Evolutionary conservation across 495 filamentous ascomycete genomes (phyloP).

Genomic region (Jackrogersella multiformis): DNA sequence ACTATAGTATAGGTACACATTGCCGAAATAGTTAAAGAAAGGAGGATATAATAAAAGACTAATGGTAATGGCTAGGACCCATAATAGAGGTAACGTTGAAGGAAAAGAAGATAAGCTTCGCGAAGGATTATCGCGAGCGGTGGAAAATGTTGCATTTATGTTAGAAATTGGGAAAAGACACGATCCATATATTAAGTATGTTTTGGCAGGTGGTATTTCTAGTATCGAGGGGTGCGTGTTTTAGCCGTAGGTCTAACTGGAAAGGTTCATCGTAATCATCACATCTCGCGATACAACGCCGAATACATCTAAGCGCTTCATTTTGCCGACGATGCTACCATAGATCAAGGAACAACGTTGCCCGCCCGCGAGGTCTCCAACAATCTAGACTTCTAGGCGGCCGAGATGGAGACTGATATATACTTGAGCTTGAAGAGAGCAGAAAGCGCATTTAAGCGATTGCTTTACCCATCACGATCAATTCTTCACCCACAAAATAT

Average conservation of each 20-base stretch:
- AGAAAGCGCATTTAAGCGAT: neutral
- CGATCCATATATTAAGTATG: too few relatives aligned
- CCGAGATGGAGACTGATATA: conserved; percentile 3
- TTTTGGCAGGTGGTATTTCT: too few relatives aligned
- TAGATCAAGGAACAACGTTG: conserved; percentile 13
- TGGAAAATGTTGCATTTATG: too few relatives aligned
- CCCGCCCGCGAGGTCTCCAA: neutral
- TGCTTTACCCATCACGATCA: neutral
- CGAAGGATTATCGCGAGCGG: too few relatives aligned
- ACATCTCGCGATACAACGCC: neutral
- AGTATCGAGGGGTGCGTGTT: conserved; percentile 13
- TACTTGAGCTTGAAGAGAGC: neutral
- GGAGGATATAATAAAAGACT: too few relatives aligned
- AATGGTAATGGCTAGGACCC: too few relatives aligned
- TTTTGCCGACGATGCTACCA: conserved; percentile 27
- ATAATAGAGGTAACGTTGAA: too few relatives aligned
- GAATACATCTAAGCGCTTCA: neutral
- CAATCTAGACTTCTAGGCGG: conserved; percentile 14
- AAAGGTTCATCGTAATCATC: neutral
- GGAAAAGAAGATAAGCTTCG: too few relatives aligned
- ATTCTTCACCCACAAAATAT: neutral
- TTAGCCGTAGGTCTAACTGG: conserved; percentile 22
- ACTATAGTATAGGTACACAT: too few relatives aligned
- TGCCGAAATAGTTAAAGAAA: too few relatives aligned
- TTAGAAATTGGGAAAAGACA: too few relatives aligned